These are phyloP conservation scores for Umbelopsis sp. DNA, from an alignment of 371 early-diverging fungal species.

Conservation along the genomic window DNA sequence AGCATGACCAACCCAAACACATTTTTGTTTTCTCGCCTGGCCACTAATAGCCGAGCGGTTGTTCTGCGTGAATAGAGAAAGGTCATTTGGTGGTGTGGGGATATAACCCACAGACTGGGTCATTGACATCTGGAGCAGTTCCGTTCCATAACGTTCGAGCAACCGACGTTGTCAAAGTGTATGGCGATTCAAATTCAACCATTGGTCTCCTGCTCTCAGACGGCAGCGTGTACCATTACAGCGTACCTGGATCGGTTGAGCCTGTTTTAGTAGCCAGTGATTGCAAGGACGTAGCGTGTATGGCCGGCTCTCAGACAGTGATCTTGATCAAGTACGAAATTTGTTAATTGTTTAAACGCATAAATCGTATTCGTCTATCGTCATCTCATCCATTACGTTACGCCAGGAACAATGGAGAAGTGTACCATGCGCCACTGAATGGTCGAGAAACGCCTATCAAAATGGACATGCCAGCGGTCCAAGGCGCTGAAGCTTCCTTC, in stretches of 20 bases:
- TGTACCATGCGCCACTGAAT: background rate
- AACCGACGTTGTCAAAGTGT: slow-evolving; percentile 8
- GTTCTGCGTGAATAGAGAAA: slow-evolving; percentile 22
- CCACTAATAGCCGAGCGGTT: background rate
- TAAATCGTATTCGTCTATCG: too few relatives aligned
- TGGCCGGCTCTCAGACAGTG: background rate
- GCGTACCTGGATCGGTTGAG: background rate
- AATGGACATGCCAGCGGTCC: slow-evolving; percentile 19
- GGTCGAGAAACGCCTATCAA: background rate
- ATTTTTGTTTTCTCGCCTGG: background rate
- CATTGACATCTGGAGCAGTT: background rate
- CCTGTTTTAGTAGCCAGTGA: slow-evolving; percentile 25
- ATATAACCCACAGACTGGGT: slow-evolving; percentile 22
- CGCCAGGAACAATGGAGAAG: slow-evolving; percentile 8
- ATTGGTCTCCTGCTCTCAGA: slow-evolving; percentile 30
- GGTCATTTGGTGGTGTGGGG: slow-evolving; percentile 29
- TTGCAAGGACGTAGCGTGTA: background rate
- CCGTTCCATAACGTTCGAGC: background rate
- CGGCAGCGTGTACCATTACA: slow-evolving; percentile 13
- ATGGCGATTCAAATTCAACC: slow-evolving; percentile 30
- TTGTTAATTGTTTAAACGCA: too few relatives aligned
- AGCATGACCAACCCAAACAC: background rate
- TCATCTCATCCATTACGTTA: too few relatives aligned
- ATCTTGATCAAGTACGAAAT: slow-evolving; percentile 8
- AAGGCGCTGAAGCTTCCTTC: slow-evolving; percentile 27